Evolutionary conservation across 805 yeast species (phyloP), one percentile per base, ranked within the genome.

Genomic region (Metschnikowia shivogae): DNA sequence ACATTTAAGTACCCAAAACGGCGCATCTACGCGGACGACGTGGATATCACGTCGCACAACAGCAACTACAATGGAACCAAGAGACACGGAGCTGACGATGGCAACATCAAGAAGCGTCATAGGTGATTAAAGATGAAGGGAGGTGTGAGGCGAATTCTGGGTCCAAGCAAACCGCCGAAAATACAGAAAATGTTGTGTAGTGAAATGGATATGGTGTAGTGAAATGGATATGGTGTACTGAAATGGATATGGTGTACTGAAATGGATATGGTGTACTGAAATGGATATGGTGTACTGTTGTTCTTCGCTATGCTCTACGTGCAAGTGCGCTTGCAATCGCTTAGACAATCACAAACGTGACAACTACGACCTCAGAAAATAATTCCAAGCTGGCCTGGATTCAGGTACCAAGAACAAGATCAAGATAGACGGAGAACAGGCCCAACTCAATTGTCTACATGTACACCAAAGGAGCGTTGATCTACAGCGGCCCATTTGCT

Each of bases 21-120:
- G 53, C 77, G 96, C 55, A 89, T 92, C 27, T 87, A 88, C 55
- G 83, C 87, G 17, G 95, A 87, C 56, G 96, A 89, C 61, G 82
- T 81, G 53, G 96, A 89, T 63, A 88, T 89, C 40, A 59, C 63
- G 50, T 72, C 64, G 30, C 45, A 57, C 28, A 48, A 46, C 28
- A 61, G 60, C 45, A 56, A 58, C 42, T 49, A 58, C 50, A 49
- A 36, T 20, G 55, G 52, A 3, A 37, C 50, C 17, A 62, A 64
- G 49, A 53, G 70, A 34, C 67, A 65, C 32, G 65, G 52, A 13
- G 10, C 26, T 7, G 50, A 46, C 5, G 50, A 45, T 19, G 36
- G 46, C 36, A 38, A 17, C 8, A 12, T 39, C 17, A 29, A 45
- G 10, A 45, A 53, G 36, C 34, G 50, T 13, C 47, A 36, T 36